Percentiles rank a stretch among this genome's conserved stretches.
Conservation (phyloP, 176 grass and related monocot genomes). For the Secale cereale region DNA sequence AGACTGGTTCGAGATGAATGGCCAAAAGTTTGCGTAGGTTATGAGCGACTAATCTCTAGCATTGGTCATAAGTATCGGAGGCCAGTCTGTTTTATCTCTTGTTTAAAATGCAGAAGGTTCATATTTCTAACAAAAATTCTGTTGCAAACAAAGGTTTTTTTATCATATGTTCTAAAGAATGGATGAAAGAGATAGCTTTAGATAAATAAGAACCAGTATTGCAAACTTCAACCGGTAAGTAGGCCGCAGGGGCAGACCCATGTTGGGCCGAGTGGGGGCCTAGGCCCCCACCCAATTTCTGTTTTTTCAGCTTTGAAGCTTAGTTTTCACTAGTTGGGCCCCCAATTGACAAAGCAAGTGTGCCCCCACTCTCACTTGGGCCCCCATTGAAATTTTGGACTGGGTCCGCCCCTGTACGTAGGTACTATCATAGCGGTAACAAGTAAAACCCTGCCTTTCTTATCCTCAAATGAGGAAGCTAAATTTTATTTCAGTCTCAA, state of each 20-base stretch:
- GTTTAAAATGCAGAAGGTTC: neutral
- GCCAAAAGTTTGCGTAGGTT: constrained; percentile 8
- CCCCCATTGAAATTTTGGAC: no score
- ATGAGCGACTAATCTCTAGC: neutral
- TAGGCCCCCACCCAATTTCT: no score
- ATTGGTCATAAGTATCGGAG: constrained; percentile 1
- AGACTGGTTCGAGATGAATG: constrained; percentile 4
- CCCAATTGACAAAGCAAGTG: no score
- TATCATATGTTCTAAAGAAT: neutral
- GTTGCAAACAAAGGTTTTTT: neutral
- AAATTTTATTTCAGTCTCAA: constrained; percentile 15
- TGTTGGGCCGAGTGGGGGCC: no score
- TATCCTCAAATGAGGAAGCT: neutral
- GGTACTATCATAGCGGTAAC: neutral
- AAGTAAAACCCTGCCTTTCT: neutral
- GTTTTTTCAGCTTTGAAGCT: no score
- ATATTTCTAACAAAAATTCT: neutral
- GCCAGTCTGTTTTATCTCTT: constrained; percentile 1
- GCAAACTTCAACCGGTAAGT: constrained; percentile 12
- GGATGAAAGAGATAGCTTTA: neutral
- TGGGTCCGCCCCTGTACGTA: no score
- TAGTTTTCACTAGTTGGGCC: no score
- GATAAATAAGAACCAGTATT: neutral
- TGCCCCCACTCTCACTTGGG: no score
- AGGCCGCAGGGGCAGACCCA: neutral